Evolutionary conservation across 805 yeast genomes (phyloP).

Genomic region (Ogataea corticis): DNA sequence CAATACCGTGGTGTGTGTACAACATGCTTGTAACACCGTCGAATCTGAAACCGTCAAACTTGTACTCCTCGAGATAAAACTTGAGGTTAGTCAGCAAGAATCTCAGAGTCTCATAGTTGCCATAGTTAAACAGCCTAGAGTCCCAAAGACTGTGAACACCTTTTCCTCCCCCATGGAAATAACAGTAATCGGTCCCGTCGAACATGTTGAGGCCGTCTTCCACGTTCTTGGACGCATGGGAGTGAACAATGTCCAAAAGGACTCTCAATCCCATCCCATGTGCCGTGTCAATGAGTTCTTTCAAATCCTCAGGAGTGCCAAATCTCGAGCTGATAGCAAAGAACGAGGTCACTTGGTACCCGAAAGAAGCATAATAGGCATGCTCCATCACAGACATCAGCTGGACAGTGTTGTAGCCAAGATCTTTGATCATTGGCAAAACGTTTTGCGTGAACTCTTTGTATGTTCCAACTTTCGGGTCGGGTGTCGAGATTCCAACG

Average conservation of each 20-base stretch:
- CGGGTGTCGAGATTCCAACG: conserved; percentile 90
- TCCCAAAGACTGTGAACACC: conserved; percentile 95
- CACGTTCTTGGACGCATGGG: conserved; percentile 93
- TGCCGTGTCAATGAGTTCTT: conserved; percentile 87
- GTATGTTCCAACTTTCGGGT: conserved; percentile 81
- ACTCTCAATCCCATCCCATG: conserved; percentile 87
- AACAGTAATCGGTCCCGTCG: conserved; percentile 94
- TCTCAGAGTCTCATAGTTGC: conserved; percentile 86
- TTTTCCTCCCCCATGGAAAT: conserved; percentile 83
- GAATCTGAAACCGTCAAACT: conserved; percentile 93
- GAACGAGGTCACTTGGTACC: conserved; percentile 94
- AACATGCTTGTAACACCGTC: conserved; percentile 97
- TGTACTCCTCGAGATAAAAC: conserved; percentile 76
- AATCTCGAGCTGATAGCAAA: conserved; percentile 87
- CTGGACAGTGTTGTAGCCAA: conserved; percentile 92
- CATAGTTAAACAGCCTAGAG: conserved; percentile 90
- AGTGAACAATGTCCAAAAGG: conserved; percentile 88
- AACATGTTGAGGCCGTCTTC: conserved; percentile 90
- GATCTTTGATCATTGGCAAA: conserved; percentile 77
- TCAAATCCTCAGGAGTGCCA: conserved; percentile 94
- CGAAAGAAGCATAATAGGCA: conserved; percentile 96
- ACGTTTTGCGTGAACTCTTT: conserved; percentile 78
- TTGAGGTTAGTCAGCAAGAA: conserved; percentile 83
- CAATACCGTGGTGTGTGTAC: conserved; percentile 89
- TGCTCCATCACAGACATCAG: conserved; percentile 99